Evolutionary conservation across 352 stramenopile genomes (phyloP).

Genomic region (Blastocystis hominis): DNA sequence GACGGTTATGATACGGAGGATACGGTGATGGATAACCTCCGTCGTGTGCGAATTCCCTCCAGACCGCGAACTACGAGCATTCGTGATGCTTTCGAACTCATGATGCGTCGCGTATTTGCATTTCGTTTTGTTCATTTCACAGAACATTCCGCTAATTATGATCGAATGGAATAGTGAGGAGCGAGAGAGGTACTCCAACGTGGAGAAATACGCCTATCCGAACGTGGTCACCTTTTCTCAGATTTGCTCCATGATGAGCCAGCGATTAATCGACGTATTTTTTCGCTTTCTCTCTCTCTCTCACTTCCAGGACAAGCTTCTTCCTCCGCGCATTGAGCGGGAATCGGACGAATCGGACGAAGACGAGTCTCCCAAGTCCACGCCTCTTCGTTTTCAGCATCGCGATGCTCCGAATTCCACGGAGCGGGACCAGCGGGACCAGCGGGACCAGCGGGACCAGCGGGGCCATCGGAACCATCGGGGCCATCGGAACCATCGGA

Average conservation of each 20-base stretch:
- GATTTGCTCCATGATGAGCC: constrained; percentile 33
- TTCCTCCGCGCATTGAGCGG: background rate
- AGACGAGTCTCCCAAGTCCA: background rate
- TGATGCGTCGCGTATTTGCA: background rate
- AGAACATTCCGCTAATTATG: constrained; percentile 35
- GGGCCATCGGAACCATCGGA: no score
- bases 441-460: no score
- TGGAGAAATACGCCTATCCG: background rate
- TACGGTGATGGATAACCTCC: constrained; percentile 22
- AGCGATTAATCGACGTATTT: constrained; percentile 10
- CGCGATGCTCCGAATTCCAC: background rate
- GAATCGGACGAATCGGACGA: background rate
- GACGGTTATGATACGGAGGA: constrained; percentile 42
- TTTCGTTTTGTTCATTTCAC: background rate
- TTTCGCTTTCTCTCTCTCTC: no score
- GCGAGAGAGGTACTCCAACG: background rate
- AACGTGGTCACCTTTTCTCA: constrained; percentile 25
- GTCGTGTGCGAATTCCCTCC: constrained; percentile 6
- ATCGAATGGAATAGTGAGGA: constrained; percentile 20
- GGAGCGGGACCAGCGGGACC: no score
- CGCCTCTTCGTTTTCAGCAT: background rate
- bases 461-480: no score
- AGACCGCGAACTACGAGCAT: background rate
- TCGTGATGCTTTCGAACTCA: constrained; percentile 19
- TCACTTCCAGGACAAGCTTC: background rate